Percentiles rank a stretch among this genome's conserved stretches.
These are phyloP conservation scores for Agroathelia rolfsii DNA, from an alignment of 1,284 basidiomycete genomes.

Conservation along the genomic window DNA sequence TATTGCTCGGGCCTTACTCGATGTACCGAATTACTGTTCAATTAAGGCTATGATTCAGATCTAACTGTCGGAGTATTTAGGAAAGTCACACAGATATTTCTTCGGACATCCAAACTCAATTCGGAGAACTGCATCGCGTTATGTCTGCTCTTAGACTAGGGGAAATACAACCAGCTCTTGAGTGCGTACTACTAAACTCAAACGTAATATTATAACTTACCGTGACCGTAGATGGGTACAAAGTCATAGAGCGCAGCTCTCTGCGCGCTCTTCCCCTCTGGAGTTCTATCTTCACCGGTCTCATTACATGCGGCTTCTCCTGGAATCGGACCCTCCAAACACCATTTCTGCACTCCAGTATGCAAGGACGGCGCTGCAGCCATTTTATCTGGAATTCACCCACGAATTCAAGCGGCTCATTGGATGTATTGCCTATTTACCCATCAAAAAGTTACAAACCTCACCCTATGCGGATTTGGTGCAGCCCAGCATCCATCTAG, in stretches of 20 bases:
- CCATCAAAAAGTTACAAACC: constrained; percentile 44
- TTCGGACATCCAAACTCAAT: constrained; percentile 45
- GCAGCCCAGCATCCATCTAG: constrained; percentile 57
- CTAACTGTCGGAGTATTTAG: constrained; percentile 27
- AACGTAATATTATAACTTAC: constrained; percentile 1
- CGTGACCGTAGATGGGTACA: constrained; percentile 57
- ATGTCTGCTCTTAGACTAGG: constrained; percentile 56
- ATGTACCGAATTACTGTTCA: constrained; percentile 29
- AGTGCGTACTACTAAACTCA: constrained; percentile 33
- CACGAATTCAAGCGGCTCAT: constrained; percentile 71
- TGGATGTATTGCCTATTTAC: constrained; percentile 68
- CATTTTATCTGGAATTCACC: constrained; percentile 57
- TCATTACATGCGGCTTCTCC: constrained; percentile 68
- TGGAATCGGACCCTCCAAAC: constrained; percentile 46
- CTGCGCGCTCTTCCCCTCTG: constrained; percentile 61
- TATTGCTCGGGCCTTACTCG: constrained; percentile 61
- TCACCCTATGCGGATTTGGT: constrained; percentile 74
- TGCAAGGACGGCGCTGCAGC: constrained; percentile 56
- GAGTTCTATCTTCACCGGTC: constrained; percentile 85
- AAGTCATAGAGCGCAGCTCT: constrained; percentile 55
- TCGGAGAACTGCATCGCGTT: constrained; percentile 67
- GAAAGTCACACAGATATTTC: constrained; percentile 63
- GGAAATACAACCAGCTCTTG: constrained; percentile 65
- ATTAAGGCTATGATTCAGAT: constrained; percentile 1
- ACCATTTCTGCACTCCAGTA: constrained; percentile 61